A percentile compares a stretch with the other conserved stretches of the same genome.
phyloP scores from a whole-genome alignment of 2,329 filamentous ascomycete genomes.

The Botryotinia globosa region DNA sequence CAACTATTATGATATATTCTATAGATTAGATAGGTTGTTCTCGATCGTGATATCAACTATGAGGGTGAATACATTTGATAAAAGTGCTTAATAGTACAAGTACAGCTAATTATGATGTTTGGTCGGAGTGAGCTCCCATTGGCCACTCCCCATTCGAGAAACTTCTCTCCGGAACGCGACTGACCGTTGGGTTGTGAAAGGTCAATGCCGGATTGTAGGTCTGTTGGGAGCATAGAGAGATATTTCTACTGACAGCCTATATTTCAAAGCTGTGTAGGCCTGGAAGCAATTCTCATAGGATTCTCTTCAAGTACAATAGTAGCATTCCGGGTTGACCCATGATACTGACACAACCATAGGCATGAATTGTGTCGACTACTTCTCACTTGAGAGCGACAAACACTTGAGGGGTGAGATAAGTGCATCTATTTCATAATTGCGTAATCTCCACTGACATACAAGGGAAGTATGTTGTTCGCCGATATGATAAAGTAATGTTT shows the following conservation, averaged over 20 bases:
- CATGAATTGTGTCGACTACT: neutral
- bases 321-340: neutral
- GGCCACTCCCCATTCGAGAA: neutral
- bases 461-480: neutral
- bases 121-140: neutral
- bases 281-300: neutral
- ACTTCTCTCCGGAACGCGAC: neutral
- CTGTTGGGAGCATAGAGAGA: neutral
- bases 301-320: neutral
- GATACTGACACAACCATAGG: neutral
- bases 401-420: neutral
- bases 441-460: neutral
- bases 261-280: neutral
- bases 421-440: neutral
- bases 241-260: neutral
- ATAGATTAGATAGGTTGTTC: neutral
- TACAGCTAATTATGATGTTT: neutral
- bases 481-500: neutral
- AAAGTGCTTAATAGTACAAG: neutral
- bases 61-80: neutral
- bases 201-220: neutral
- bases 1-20: neutral
- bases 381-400: neutral
- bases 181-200: too few species aligned
- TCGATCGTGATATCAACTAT: neutral